Evolutionary conservation across 2,329 filamentous ascomycete species (phyloP).

Genomic region (Apiospora saccharicola): DNA sequence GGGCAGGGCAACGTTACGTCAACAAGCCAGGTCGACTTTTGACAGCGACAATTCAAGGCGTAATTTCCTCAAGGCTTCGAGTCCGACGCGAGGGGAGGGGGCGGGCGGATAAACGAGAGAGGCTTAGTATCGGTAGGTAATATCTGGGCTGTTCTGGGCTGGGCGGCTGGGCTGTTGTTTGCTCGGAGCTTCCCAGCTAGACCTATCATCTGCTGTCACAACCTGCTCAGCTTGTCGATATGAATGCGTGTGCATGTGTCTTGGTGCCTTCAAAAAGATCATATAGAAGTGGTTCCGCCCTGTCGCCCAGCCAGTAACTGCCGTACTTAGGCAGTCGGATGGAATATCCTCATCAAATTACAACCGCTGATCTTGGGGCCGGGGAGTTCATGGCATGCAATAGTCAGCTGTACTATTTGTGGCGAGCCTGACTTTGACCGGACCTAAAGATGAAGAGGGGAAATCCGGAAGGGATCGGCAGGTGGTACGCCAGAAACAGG

Average conservation of each 20-base stretch:
- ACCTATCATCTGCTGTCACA: neutral
- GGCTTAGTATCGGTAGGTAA: neutral
- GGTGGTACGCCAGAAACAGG: neutral
- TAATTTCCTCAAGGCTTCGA: neutral
- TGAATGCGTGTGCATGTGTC: slow-evolving; percentile 1
- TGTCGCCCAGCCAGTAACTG: neutral
- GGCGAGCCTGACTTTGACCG: neutral
- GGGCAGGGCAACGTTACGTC: slow-evolving; percentile 17
- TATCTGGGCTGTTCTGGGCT: neutral
- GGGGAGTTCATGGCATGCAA: neutral
- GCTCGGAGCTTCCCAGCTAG: neutral
- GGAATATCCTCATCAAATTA: slow-evolving; percentile 2
- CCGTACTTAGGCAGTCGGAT: slow-evolving; percentile 1
- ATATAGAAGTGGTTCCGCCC: neutral
- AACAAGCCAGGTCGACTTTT: neutral
- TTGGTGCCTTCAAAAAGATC: no score
- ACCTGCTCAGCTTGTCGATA: neutral
- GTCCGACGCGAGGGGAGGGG: neutral
- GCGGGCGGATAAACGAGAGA: neutral
- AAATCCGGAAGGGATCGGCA: slow-evolving; percentile 12
- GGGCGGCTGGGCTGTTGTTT: neutral
- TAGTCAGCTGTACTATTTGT: slow-evolving; percentile 8
- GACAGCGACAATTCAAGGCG: neutral
- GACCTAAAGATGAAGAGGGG: neutral
- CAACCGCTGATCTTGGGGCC: neutral